Percentiles rank a stretch among this genome's conserved stretches.
Evolutionary conservation across 257 asterid species (phyloP).

Genomic region (Prunella vulgaris): DNA sequence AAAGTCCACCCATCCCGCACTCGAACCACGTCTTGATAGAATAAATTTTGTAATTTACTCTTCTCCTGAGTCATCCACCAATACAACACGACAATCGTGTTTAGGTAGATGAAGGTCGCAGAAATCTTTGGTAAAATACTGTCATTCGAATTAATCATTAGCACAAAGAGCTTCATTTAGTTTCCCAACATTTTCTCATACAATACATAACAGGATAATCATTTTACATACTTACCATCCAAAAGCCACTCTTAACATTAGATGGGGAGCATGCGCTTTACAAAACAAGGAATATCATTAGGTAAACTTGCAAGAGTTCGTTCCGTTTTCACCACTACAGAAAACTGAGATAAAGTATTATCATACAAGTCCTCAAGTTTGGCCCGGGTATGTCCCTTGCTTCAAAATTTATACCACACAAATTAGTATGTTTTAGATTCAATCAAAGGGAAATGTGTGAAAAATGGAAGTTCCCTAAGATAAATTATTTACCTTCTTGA

Average conservation of each 20-base stretch:
- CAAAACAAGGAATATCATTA: slow-evolving; percentile 50
- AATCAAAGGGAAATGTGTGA: background rate
- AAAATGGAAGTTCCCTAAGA: slow-evolving; percentile 3
- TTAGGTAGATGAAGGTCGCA: slow-evolving; percentile 53
- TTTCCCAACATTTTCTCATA: background rate
- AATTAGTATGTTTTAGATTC: slow-evolving; percentile 9
- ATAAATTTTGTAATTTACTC: slow-evolving; percentile 69
- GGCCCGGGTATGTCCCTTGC: too few relatives aligned
- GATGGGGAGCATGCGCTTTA: slow-evolving; percentile 90
- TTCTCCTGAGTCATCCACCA: slow-evolving; percentile 90
- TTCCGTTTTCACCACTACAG: slow-evolving; percentile 66
- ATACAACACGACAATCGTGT: slow-evolving; percentile 45
- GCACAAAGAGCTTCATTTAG: too few relatives aligned
- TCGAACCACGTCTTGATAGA: slow-evolving; percentile 64
- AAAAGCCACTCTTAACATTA: slow-evolving; percentile 85
- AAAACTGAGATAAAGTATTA: slow-evolving; percentile 47
- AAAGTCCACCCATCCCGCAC: slow-evolving; percentile 96
- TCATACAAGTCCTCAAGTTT: slow-evolving; percentile 42
- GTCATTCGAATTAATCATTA: slow-evolving; percentile 18
- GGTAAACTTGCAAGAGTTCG: slow-evolving; percentile 37
- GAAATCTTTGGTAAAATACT: slow-evolving; percentile 76
- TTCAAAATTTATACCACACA: background rate
- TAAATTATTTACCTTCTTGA: slow-evolving; percentile 26
- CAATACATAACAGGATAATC: background rate
- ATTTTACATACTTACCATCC: slow-evolving; percentile 59